Evolutionary conservation across 805 yeast species (phyloP).

Genomic region (Kodamaea sagamina): DNA sequence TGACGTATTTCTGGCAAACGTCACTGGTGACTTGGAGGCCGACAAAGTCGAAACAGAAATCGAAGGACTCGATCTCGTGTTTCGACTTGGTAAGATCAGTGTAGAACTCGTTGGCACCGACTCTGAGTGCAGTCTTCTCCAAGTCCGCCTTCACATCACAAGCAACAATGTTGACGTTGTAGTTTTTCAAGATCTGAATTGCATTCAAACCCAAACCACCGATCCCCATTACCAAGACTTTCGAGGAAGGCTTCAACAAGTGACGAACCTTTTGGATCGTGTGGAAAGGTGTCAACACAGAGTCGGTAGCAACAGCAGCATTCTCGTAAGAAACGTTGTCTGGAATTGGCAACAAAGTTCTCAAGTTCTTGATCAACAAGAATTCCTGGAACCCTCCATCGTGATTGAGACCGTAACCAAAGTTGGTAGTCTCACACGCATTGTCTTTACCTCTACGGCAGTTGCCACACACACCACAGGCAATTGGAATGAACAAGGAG

Average conservation of each 20-base stretch:
- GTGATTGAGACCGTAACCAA: conserved; percentile 37
- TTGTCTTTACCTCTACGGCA: conserved; percentile 41
- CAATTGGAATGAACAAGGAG: conserved; percentile 28
- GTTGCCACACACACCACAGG: conserved; percentile 37
- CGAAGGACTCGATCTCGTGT: conserved; percentile 37
- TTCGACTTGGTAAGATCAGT: conserved; percentile 29
- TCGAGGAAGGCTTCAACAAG: conserved; percentile 32
- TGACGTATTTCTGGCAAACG: conserved; percentile 33
- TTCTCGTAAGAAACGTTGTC: conserved; percentile 39
- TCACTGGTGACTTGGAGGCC: conserved; percentile 36
- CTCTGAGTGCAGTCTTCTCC: conserved; percentile 27
- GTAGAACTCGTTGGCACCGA: conserved; percentile 46
- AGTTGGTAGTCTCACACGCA: conserved; percentile 23
- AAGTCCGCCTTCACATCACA: conserved; percentile 33
- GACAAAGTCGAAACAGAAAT: conserved; percentile 40
- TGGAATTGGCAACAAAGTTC: conserved; percentile 40
- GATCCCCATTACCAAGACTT: conserved; percentile 41
- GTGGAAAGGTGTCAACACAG: conserved; percentile 45
- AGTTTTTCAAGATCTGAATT: conserved; percentile 37
- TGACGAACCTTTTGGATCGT: conserved; percentile 39
- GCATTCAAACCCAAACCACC: conserved; percentile 49
- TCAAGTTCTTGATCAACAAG: conserved; percentile 36
- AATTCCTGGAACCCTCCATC: conserved; percentile 48
- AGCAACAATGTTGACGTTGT: conserved; percentile 36
- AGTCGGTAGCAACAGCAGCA: conserved; percentile 46